Evolutionary conservation across 805 yeast species (phyloP), one percentile per base, ranked within the genome.

Genomic region (Teunomyces panamensis): DNA sequence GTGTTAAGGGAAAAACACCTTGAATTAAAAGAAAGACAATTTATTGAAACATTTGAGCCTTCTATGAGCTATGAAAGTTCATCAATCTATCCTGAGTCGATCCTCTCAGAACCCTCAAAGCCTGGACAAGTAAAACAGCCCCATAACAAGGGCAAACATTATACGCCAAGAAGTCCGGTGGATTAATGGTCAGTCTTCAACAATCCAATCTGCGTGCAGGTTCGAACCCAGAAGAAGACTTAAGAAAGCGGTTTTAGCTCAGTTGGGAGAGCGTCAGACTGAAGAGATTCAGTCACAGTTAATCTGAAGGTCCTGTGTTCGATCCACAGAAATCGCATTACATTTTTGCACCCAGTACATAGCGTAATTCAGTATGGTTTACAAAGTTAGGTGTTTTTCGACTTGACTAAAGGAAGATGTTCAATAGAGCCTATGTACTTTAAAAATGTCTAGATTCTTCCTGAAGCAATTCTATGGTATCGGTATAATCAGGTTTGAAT

Each of bases 261-360:
- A 62, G 65, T 61, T 59, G 67, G 67, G 67, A 63, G 66, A 63
- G 67, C 66, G 66, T 60, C 67, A 63, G 67, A 63, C 67, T 63
- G 67, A 62, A 56, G 60, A 45, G 45, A 49, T 59, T 58, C 59
- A 55, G 66, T 62, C 61, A 53, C 59, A 59, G 60, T 56, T 57
- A 58, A 82, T 83, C 87, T 83, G 87, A 79, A 84, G 89, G 89
- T 83, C 87, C 85, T 82, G 88, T 80, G 89, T 84, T 84, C 89
- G 85, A 84, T 81, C 88, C 89, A 81, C 88, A 82, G 80, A 79
- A 77, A 67, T 77, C 81, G 84, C 83, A 79, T 52, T 59, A 64
- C 36, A 33, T 34, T 16, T 13, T 27, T 14, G 8, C n/a, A 11
- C 13, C 24, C 24, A 20, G 24, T 20, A 20, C 24, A 20, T 20